Evolutionary conservation across 352 stramenopile species (phyloP), one percentile per base, ranked within the genome.

Genomic region (Globisporangium cederbergense): DNA sequence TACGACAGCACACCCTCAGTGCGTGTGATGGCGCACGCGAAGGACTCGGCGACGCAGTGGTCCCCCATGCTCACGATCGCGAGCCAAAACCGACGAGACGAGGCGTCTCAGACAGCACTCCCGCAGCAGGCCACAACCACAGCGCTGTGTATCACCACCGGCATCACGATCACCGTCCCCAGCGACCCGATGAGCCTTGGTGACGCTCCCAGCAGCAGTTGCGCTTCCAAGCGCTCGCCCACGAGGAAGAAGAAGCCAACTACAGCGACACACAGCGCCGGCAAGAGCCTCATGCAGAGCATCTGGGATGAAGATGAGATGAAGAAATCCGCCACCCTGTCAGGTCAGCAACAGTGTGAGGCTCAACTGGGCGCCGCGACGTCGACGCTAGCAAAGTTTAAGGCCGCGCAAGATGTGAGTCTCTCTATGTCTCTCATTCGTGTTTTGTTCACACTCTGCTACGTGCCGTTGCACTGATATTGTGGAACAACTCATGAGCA

Each of bases 341-440:
- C n/a, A 28, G 36, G 14, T 45, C 22, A 42, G 18, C 32, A 25
- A 14, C 25, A 42, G 9, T 11, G 32, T 7, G 32, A 14, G 20
- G 30, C 30, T 4, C 47, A 34, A 14, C 18, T 60, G 42, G 52
- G 63, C 25, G 53, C 56, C 10, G 54, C 63, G 28, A 76, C 64
- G 18, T 65, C 64, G 34, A 78, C 52, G 28, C 46, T 74, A 13
- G 71, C 76, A 28, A 83, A 74, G 62, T 90, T 89, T 64, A 87
- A 90, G 56, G 70, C 79, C 9, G 70, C 75, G 5, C 78, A 88
- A 53, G 72, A 84, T 47, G 78, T 90, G 60, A 42, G 53, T 62
- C 5, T n/a, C 6, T 50, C 49, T 28, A 3, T 38, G 1, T 47
- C 52, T 42, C 56, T 8, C 11, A 42, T 42, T 13, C 22, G 22